Base-by-base conservation (phyloP, 1,284 basidiomycete genomes). In the Boletellus deceptivus region DNA sequence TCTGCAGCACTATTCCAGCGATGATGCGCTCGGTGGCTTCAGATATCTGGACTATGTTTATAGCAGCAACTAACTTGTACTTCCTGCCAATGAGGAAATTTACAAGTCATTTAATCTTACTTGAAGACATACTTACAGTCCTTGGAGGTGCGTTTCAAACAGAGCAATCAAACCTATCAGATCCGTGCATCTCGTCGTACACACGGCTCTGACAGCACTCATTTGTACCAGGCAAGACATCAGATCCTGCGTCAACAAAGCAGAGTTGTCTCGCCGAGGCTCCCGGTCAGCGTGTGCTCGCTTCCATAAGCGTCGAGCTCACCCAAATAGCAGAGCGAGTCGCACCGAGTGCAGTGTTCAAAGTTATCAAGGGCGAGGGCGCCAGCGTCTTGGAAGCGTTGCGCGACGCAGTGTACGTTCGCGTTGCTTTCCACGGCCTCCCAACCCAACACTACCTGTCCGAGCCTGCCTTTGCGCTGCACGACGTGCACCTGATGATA, bases 131-230 rank as follows among this genome's bases (percentile, higher is more conserved):
- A 7, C 20, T 39, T 3, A 14, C 24, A 18, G 14, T 39, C 16
- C 20, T 39, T 22, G 37, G 37, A 13, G 37, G 24, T 0, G 67
- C 54, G 1, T 55, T 49, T 27, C 17, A 33, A 29, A 34, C 25
- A n/a, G 34, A 39, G 6, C 39, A 46, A 5, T 13, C 14, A 8
- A 55, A 49, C 24, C 48, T 72, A 9, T 55, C 57, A 0, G 59
- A 70, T 27, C 17, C 62, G 3, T 70, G 60, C 35, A 49, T 71
- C 6, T 68, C 65, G 0, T 74, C 70, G 0, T 72, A 72, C 39
- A 70, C 63, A 0, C 63, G 0, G 68, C 64, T 0, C 44, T 73
- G 13, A 51, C 59, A 1, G 53, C 68, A 2, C 58, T 72, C 14
- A 58, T 68, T 27, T 46, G 52, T 1, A 54, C 63, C 10, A 46